Evolutionary conservation across 495 filamentous ascomycete genomes (phyloP).

Genomic region (Cenococcum geophilum): DNA sequence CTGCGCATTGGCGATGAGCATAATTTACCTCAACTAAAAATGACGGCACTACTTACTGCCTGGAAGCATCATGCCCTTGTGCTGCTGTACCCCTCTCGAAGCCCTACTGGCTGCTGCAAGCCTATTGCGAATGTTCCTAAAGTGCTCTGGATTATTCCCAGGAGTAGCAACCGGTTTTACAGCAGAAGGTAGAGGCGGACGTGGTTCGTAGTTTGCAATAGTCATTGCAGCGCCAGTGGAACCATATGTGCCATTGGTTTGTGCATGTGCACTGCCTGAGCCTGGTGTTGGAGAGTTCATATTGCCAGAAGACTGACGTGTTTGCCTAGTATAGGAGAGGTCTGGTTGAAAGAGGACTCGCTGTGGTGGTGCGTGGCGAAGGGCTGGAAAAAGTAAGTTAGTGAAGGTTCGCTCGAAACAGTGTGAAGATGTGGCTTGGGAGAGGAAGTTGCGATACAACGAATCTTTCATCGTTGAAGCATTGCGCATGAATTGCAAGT

Average conservation of each 20-base stretch:
- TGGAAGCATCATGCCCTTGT: conserved; percentile 49
- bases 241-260: conserved; percentile 33
- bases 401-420: background rate
- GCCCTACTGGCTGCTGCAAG: conserved; percentile 20
- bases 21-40: background rate
- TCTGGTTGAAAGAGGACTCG: conserved; percentile 79
- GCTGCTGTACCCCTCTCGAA: conserved; percentile 21
- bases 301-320: conserved; percentile 49
- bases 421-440: background rate
- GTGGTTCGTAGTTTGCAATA: conserved; percentile 55
- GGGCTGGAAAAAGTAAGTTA: conserved; percentile 38
- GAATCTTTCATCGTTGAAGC: background rate
- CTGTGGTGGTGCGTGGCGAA: conserved; percentile 72
- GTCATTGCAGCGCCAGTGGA: conserved; percentile 44
- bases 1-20: conserved; percentile 31
- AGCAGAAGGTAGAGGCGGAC: conserved; percentile 48
- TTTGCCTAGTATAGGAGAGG: conserved; percentile 53
- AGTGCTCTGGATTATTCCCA: conserved; percentile 58
- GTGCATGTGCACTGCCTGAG: conserved; percentile 7
- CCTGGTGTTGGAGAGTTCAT: conserved; percentile 42
- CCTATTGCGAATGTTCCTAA: conserved; percentile 46
- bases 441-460: background rate
- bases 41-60: conserved; percentile 41
- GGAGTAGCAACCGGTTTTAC: conserved; percentile 67
- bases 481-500: background rate